These are phyloP conservation scores for Thymus quinquecostatus DNA, from an alignment of 257 asterid genomes.

Conservation along the genomic window DNA sequence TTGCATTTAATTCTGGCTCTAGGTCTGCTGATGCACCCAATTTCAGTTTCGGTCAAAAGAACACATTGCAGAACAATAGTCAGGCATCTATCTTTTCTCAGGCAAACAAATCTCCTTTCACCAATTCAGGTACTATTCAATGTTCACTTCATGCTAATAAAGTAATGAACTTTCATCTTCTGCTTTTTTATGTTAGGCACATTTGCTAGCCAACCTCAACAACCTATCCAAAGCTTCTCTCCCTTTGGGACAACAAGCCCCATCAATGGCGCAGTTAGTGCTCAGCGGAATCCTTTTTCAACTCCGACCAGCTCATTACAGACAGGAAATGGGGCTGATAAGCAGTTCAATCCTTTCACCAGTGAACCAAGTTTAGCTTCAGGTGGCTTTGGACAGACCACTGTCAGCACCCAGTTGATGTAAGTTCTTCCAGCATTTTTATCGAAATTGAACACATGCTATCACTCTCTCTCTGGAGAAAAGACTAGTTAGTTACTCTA, in stretches of 20 bases:
- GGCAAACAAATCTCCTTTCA: slow-evolving; percentile 43
- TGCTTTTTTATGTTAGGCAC: slow-evolving; percentile 42
- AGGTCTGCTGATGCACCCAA: slow-evolving; percentile 64
- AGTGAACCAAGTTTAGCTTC: slow-evolving; percentile 27
- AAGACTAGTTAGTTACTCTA: neutral
- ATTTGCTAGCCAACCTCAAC: slow-evolving; percentile 48
- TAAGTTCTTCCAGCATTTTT: slow-evolving; percentile 41
- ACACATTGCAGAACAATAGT: slow-evolving; percentile 48
- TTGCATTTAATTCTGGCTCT: slow-evolving; percentile 33
- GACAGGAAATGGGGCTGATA: slow-evolving; percentile 37
- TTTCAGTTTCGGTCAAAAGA: slow-evolving; percentile 67
- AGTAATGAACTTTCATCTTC: slow-evolving; percentile 25
- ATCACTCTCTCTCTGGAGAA: neutral
- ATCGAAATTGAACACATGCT: neutral
- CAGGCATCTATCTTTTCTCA: slow-evolving; percentile 50
- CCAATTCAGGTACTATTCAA: slow-evolving; percentile 51
- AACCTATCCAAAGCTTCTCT: slow-evolving; percentile 49
- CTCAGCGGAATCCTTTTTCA: slow-evolving; percentile 51
- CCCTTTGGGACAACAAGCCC: slow-evolving; percentile 44
- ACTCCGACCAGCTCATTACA: slow-evolving; percentile 45
- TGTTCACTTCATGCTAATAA: slow-evolving; percentile 15
- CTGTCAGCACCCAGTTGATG: slow-evolving; percentile 39
- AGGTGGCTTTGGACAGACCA: slow-evolving; percentile 29
- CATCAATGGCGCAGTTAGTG: slow-evolving; percentile 38
- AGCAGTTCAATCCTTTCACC: slow-evolving; percentile 25